Evolutionary conservation across 441 rosid species (phyloP), one percentile per base, ranked within the genome.

Genomic region (Mallotus japonicus): DNA sequence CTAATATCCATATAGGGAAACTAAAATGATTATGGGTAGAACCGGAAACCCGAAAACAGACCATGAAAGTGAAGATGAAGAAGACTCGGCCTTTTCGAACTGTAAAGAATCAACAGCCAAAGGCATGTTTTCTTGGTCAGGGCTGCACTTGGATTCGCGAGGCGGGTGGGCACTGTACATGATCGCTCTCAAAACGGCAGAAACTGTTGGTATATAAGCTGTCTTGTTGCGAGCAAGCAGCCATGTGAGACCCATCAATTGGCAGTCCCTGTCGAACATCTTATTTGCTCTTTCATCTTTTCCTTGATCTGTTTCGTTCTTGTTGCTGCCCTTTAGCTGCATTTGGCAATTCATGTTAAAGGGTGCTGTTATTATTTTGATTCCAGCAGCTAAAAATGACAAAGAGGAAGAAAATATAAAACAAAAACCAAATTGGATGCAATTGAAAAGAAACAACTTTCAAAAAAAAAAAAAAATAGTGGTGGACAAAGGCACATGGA

Each of bases 111-210:
- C 99, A 56, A 93, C 98, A 50, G 99, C 99, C 70, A 95, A 83
- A 2, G 99, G 99, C 99, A 95, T 95, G 91, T 93, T 92, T 85
- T 95, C 99, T 75, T 93, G 98, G 83, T 91, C 99, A 14, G 98
- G 97, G 78, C 97, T 95, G 51, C 99, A 95, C 79, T 83, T 90
- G 72, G 90, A 83, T 76, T 84, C 83, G 75, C 85, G 95, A 12
- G 90, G 88, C 22, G 93, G 91, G 81, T 87, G 91, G 7, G 94
- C 78, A 61, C 92, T 95, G 81, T 93, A 93, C 98, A 95, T 89
- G 15, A 93, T 83, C 62, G 99, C 99, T 74, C 99, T 81, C 22
- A 95, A 77, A 50, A 92, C 99, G 16, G 99, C 99, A 2, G 99
- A 95, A 63, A 95, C 99, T 70, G 99, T 95, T 17, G 98, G 98